Conservation (phyloP, 352 stramenopile species). For the Globisporangium middletonii region DNA sequence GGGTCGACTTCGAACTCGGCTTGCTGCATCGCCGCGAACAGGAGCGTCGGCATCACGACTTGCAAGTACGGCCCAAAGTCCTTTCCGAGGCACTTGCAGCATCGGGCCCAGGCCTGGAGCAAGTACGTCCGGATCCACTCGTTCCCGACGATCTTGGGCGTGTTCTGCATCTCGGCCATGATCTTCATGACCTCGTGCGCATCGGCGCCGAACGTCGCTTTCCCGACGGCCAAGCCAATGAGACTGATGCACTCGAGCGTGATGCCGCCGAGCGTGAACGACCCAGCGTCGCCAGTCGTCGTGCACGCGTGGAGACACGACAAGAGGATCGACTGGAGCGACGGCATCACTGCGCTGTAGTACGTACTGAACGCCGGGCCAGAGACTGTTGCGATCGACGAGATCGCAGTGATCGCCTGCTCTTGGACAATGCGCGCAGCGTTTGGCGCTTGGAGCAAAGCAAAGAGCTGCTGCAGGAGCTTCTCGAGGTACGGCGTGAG, state of each 20-base stretch:
- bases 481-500: slow-evolving; percentile 73
- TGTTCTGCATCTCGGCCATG: slow-evolving; percentile 84
- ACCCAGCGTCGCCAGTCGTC: slow-evolving; percentile 25
- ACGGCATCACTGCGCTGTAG: slow-evolving; percentile 68
- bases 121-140: slow-evolving; percentile 82
- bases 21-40: slow-evolving; percentile 72
- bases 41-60: slow-evolving; percentile 75
- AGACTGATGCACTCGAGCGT: slow-evolving; percentile 82
- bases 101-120: slow-evolving; percentile 73
- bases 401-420: slow-evolving; percentile 77
- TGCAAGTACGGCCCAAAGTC: slow-evolving; percentile 78
- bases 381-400: slow-evolving; percentile 64
- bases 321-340: slow-evolving; percentile 65
- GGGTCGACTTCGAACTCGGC: slow-evolving; percentile 82
- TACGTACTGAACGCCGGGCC: slow-evolving; percentile 63
- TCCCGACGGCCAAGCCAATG: slow-evolving; percentile 70
- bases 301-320: slow-evolving; percentile 56
- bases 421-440: slow-evolving; percentile 63
- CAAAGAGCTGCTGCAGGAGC: slow-evolving; percentile 62
- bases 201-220: slow-evolving; percentile 62
- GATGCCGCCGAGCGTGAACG: slow-evolving; percentile 79
- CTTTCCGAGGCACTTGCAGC: slow-evolving; percentile 64
- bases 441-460: slow-evolving; percentile 43
- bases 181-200: slow-evolving; percentile 75
- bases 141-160: slow-evolving; percentile 66